Base-by-base conservation (phyloP, 2,329 filamentous ascomycete genomes). In the Trichoderma endophyticum region DNA sequence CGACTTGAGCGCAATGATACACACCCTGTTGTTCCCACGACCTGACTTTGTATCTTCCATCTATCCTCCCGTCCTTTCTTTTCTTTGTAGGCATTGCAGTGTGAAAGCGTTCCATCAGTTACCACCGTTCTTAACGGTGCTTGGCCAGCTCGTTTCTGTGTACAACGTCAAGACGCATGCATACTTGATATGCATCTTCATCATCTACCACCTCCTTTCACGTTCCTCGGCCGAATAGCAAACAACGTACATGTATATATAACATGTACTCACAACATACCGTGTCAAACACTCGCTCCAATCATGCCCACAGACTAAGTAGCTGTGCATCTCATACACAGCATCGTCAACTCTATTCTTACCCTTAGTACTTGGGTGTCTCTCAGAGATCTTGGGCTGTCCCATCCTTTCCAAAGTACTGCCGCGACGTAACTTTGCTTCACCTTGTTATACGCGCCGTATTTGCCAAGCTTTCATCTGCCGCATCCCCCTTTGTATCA, bases 141-240 rank as follows among this genome's bases (percentile, higher is more conserved):
- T 68, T 63, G 48, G 64, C 48, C 15, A 28, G n/a, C 43, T 48
- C 26, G 11, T 57, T 6, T 43, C 14, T 24, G 51, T 39, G 66
- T 70, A 70, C 67, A 12, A 62, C 67, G 12, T 7, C 28, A 24
- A 61, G 34, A 66, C 62, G 71, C 56, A 69, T 67, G 63, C 30
- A 67, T 67, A 67, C 43, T 39, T 61, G 12, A n/a, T 66, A 67
- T 71, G 39, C 32, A 48, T 56, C 24, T 51, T 39, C 34, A 34
- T 43, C 36, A 24, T 59, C 30, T 39, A 68, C 32, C 48, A 39
- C 67, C 30, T 28, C 24, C 15, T 28, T 2, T 62, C 11, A 5
- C 21, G 66, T 54, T 26, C 12, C 21, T 54, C 21, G 32, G 4
- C 28, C 36, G 39, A 28, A 21, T 39, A 36, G 43, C 30, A 70